phyloP scores from a whole-genome alignment of 345 rosid genomes.

The Salix viminalis region DNA sequence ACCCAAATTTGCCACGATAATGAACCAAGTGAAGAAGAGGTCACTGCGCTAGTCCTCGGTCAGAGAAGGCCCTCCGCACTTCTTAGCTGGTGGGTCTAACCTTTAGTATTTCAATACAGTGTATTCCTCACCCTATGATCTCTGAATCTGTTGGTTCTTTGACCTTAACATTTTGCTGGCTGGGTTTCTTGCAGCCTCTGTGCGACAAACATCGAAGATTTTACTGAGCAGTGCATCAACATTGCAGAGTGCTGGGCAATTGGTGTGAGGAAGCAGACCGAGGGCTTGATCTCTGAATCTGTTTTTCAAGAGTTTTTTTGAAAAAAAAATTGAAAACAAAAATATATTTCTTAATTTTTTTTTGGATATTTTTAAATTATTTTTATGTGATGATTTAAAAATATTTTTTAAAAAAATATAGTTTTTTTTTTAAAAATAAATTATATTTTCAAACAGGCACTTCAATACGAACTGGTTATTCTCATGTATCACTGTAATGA shows the following conservation, averaged over 20 bases:
- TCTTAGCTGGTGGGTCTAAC: conserved; percentile 50
- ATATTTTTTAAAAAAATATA: too few species aligned
- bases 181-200: conserved; percentile 48
- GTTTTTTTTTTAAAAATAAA: too few species aligned
- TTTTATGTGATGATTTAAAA: too few species aligned
- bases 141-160: neutral
- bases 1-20: conserved; percentile 72
- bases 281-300: conserved; percentile 20
- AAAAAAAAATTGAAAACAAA: too few species aligned
- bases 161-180: neutral
- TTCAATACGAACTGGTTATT: too few species aligned
- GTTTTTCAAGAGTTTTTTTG: too few species aligned
- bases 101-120: neutral
- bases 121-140: conserved; percentile 19
- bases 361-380: too few species aligned
- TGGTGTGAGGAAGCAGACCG: conserved; percentile 92
- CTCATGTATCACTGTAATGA: too few species aligned
- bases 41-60: conserved; percentile 78
- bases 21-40: conserved; percentile 96
- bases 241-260: conserved; percentile 75
- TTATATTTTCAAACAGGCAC: too few species aligned
- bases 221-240: conserved; percentile 76
- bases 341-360: too few species aligned
- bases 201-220: conserved; percentile 65
- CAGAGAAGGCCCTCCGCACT: conserved; percentile 66